These are phyloP conservation scores for Lathyrus aphaca DNA, from an alignment of 306 rosid genomes.

Conservation along the genomic window DNA sequence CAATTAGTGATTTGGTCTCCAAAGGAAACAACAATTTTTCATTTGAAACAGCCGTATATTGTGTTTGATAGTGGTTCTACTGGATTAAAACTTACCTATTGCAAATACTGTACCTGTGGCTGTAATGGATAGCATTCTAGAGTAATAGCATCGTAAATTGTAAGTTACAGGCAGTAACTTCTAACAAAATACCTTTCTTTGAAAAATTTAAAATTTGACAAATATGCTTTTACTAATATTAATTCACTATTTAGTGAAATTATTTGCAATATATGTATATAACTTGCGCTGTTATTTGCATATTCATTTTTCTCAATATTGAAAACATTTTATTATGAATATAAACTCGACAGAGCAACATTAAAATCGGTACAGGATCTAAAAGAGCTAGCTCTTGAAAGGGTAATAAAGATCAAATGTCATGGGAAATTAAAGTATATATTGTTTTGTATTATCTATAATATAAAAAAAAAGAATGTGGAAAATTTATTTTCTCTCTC, in stretches of 20 bases:
- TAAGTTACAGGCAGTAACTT: background rate
- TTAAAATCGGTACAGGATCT: too few relatives aligned
- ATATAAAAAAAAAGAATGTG: too few relatives aligned
- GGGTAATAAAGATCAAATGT: too few relatives aligned
- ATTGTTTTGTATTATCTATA: too few relatives aligned
- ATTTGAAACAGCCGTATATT: background rate
- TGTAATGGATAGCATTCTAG: background rate
- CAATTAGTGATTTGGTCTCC: background rate
- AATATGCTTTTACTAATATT: too few relatives aligned
- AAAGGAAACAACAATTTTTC: background rate
- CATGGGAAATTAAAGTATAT: too few relatives aligned
- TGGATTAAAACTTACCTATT: background rate
- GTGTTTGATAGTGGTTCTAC: background rate
- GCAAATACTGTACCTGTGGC: background rate
- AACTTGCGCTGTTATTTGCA: background rate
- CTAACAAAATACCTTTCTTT: background rate
- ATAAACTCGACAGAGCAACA: background rate
- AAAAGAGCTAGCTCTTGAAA: too few relatives aligned
- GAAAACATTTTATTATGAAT: background rate
- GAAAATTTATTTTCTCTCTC: too few relatives aligned
- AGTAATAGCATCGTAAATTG: background rate
- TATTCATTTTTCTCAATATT: too few relatives aligned
- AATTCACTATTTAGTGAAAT: background rate
- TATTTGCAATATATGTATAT: too few relatives aligned
- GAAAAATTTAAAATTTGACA: background rate